These are phyloP conservation scores for Sapria himalayana DNA, from an alignment of 345 rosid genomes.

Conservation along the genomic window DNA sequence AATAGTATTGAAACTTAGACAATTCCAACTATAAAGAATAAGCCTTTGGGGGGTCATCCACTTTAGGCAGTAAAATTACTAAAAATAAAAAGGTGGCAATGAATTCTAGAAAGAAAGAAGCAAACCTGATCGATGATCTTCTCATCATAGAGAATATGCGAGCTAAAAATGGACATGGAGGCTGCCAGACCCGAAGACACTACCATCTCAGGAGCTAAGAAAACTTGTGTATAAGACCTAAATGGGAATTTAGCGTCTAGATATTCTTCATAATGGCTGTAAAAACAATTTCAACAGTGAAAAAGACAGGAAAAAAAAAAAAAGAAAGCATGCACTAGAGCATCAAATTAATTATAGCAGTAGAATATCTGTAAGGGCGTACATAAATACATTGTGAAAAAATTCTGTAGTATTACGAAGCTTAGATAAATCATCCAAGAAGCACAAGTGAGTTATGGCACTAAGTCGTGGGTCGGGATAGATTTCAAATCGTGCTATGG, in stretches of 20 bases:
- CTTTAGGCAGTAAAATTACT: no score
- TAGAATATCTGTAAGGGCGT: conserved; percentile 5
- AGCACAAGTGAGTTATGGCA: conserved; percentile 65
- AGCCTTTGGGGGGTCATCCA: no score
- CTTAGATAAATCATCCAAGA: conserved; percentile 32
- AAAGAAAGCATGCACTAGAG: neutral
- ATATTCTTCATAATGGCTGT: conserved; percentile 80
- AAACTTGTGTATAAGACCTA: conserved; percentile 82
- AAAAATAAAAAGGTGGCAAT: neutral
- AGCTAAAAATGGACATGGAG: conserved; percentile 58
- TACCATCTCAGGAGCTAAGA: conserved; percentile 71
- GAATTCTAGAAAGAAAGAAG: neutral
- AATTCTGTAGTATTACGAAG: conserved; percentile 62
- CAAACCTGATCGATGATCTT: conserved; percentile 83
- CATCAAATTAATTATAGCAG: neutral
- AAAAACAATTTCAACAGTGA: conserved; percentile 11
- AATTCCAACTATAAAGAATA: no score
- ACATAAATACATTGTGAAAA: conserved; percentile 85
- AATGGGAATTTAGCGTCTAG: conserved; percentile 77
- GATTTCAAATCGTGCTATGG: conserved; percentile 73
- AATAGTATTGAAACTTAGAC: no score
- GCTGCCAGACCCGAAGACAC: conserved; percentile 59
- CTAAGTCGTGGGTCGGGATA: conserved; percentile 44
- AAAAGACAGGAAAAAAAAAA: conserved; percentile 7
- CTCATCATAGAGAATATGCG: conserved; percentile 70